Percentiles rank a stretch among this genome's conserved stretches.
Conservation (phyloP, 2,329 filamentous ascomycete genomes). For the Corinectria fuckeliana region DNA sequence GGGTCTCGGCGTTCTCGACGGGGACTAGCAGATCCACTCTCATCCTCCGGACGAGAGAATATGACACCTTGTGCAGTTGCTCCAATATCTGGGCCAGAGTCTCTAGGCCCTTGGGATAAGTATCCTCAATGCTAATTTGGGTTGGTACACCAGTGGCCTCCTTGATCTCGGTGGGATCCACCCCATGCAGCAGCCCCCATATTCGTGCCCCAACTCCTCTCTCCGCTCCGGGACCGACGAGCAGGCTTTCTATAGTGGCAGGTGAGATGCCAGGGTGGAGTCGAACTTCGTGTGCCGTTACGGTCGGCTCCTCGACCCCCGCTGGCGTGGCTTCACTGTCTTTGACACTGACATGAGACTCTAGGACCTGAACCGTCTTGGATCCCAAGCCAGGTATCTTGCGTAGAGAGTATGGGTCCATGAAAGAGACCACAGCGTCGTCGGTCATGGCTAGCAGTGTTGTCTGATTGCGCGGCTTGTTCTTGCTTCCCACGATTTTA, state of each 20-base stretch:
- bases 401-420: constrained; percentile 78
- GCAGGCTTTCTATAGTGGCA: constrained; percentile 68
- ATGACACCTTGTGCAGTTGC: constrained; percentile 72
- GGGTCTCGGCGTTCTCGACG: constrained; percentile 46
- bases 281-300: constrained; percentile 73
- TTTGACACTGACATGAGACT: constrained; percentile 59
- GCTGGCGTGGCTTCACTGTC: constrained; percentile 42
- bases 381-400: constrained; percentile 86
- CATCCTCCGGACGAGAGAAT: constrained; percentile 79
- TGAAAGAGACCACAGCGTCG: constrained; percentile 66
- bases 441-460: constrained; percentile 74
- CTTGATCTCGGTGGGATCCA: constrained; percentile 77
- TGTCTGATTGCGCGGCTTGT: constrained; percentile 90
- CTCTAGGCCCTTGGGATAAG: constrained; percentile 73
- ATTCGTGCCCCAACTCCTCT: constrained; percentile 74
- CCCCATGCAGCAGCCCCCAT: constrained; percentile 82
- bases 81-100: constrained; percentile 67
- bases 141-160: constrained; percentile 74
- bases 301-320: constrained; percentile 44
- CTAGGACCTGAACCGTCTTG: constrained; percentile 60
- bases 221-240: constrained; percentile 73
- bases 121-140: constrained; percentile 95
- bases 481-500: constrained; percentile 81
- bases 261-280: constrained; percentile 67
- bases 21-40: constrained; percentile 72